These are phyloP conservation scores for Paxillus involutus DNA, from an alignment of 768 basidiomycete species.

Conservation along the genomic window DNA sequence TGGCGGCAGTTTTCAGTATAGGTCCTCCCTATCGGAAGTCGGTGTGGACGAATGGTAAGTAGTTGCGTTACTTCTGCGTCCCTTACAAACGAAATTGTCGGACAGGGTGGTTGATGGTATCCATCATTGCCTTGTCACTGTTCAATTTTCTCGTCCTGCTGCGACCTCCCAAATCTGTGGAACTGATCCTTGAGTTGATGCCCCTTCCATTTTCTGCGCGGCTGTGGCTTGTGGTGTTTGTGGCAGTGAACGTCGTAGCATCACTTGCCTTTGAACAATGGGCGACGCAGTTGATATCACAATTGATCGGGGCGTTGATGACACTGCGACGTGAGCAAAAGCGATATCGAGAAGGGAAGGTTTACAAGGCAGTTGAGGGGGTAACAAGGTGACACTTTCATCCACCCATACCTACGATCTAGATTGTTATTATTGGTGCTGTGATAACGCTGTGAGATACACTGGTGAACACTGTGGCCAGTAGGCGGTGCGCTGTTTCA, in stretches of 20 bases:
- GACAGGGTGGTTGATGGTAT: constrained; percentile 79
- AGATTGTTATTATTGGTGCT: too few species aligned
- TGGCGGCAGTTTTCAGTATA: constrained; percentile 96
- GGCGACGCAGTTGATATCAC: constrained; percentile 58
- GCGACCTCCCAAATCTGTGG: constrained; percentile 59
- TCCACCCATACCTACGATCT: neutral
- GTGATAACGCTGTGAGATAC: too few species aligned
- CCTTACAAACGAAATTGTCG: neutral
- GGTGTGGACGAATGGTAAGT: constrained; percentile 91
- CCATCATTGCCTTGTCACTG: constrained; percentile 61
- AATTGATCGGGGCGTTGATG: constrained; percentile 47
- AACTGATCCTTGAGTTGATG: constrained; percentile 73
- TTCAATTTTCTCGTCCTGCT: constrained; percentile 82
- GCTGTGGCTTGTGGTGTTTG: constrained; percentile 64
- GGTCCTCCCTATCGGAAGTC: constrained; percentile 95
- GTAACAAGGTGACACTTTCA: constrained; percentile 46
- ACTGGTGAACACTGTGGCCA: too few species aligned
- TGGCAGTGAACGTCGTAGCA: constrained; percentile 64
- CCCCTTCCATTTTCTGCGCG: constrained; percentile 68
- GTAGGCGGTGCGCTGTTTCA: too few species aligned
- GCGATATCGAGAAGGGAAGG: constrained; percentile 63
- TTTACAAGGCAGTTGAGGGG: constrained; percentile 84
- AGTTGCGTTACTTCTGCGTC: neutral
- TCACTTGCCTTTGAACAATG: constrained; percentile 80
- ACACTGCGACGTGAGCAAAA: constrained; percentile 42